These are phyloP conservation scores for Tagetes erecta DNA, from an alignment of 129 eudicot species.

Conservation along the genomic window DNA sequence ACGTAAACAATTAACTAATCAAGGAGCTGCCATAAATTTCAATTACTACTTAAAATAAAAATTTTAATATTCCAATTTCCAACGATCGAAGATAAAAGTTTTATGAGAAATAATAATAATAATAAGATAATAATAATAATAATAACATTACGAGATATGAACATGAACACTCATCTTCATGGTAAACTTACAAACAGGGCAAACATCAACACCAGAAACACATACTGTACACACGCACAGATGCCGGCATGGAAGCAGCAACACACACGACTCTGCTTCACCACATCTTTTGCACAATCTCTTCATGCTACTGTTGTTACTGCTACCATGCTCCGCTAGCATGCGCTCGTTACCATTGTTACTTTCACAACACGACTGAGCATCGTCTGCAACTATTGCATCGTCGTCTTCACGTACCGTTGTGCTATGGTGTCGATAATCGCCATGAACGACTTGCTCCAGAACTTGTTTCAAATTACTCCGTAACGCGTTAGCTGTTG, in stretches of 20 bases:
- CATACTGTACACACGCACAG: slow-evolving; percentile 67
- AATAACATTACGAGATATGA: slow-evolving; percentile 36
- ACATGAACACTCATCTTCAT: slow-evolving; percentile 67
- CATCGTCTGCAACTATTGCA: slow-evolving; percentile 48
- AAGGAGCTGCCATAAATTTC: too few relatives aligned
- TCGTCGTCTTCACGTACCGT: slow-evolving; percentile 17
- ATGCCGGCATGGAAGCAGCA: slow-evolving; percentile 81
- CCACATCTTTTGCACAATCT: slow-evolving; percentile 63
- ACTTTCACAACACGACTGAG: slow-evolving; percentile 72
- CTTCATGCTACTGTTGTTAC: neutral
- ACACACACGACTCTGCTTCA: slow-evolving; percentile 57
- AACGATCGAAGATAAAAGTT: neutral
- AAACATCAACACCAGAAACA: slow-evolving; percentile 46
- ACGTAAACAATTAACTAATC: too few relatives aligned
- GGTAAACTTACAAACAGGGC: slow-evolving; percentile 60
- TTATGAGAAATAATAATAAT: neutral
- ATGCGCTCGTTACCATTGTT: slow-evolving; percentile 12
- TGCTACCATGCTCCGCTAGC: slow-evolving; percentile 18
- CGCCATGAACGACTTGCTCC: slow-evolving; percentile 28
- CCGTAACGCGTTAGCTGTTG: slow-evolving; percentile 61
- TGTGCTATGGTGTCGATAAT: slow-evolving; percentile 10
- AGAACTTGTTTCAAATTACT: slow-evolving; percentile 56
- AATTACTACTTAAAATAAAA: too few relatives aligned
- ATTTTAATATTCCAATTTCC: neutral
- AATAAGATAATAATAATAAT: neutral